Base-by-base conservation (phyloP, 164 flowering plant species). In the Aristolochia contorta region DNA sequence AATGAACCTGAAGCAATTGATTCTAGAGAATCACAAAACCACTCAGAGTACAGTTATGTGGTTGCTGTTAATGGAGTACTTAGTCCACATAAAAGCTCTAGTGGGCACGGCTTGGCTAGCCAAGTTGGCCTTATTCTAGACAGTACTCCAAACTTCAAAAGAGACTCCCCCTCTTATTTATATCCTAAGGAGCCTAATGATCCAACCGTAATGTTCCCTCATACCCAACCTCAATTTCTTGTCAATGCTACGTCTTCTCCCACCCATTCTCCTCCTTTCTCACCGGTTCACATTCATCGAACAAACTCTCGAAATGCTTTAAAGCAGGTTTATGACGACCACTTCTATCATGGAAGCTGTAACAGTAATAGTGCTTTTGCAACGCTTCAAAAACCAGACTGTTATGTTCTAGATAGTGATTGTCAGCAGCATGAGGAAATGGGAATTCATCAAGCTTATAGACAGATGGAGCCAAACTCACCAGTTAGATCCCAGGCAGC, bases 21-120 rank as follows among this genome's bases (percentile, higher is more conserved):
- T 47, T 70, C 65, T 43, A 74, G 64, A 61, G 63, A 46, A 18
- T 14, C 62, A 56, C 82, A 76, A 50, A 63, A 47, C 59, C 74
- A 75, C 65, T 64, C 80, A n/a, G 89, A 82, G 57, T 77, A 72
- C 65, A 82, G 84, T 54, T 91, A 84, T 76, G 82, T 88, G 75
- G 82, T 72, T 62, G 91, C 97, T 67, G 83, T 89, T 57, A 89
- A 89, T 77, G 89, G 87, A 46, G 66, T 78, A 63, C 37, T 70
- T 23, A 80, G 73, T 66, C 82, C 80, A 12, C 61, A 25, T 62
- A 88, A 71, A 69, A 67, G 72, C 69, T 74, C 81, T 47, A 70
- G 77, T 56, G 82, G 75, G 24, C 86, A 77, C 46, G 60, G 65
- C 64, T 49, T 73, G 58, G 57, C 73, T n/a, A 72, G 67, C 73